Evolutionary conservation across 306 rosid genomes (phyloP), one percentile per base, ranked within the genome.

Genomic region (Styphnolobium japonicum): DNA sequence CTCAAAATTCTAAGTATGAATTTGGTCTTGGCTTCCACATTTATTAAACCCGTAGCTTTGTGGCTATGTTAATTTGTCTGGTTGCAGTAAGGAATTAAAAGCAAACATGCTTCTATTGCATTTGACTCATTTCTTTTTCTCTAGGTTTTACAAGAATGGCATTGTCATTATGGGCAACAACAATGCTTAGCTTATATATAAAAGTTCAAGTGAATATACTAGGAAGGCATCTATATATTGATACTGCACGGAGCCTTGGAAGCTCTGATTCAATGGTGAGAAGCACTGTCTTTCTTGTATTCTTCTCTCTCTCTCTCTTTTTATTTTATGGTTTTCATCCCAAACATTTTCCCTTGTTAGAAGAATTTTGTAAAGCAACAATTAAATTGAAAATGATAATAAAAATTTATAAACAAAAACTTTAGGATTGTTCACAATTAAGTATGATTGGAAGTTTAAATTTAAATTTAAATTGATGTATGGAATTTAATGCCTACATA

Each of bases 121-220:
- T n/a, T n/a, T n/a, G n/a, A n/a, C n/a, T n/a, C 52, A 65, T 27
- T 73, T 75, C 12, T 74, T 46, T 68, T 67, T 84, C 61, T 82
- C 37, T 84, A 96, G 99, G 98, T 86, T 96, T 93, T 88, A 93
- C 98, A 42, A 91, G 91, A 74, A 85, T 91, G 99, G 85, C 88
- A 53, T 63, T 89, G 84, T 93, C 99, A 0, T 34, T 96, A 42
- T 96, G 99, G 98, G 84, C 97, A 46, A 84, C 92, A 84, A 90
- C 97, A 21, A 81, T 91, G 83, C 88, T 96, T 78, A 87, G 91
- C 89, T 90, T 96, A 71, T 91, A 91, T 76, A 92, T 92, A 43
- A 90, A 94, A 90, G 97, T 93, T 88, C 99, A 91, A 87, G 97
- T 96, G 87, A 96, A 96, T 79, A 93, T 96, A 83, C 78, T 96